These are phyloP conservation scores for Buxus sempervirens DNA, from an alignment of 164 flowering plant species.

Conservation along the genomic window DNA sequence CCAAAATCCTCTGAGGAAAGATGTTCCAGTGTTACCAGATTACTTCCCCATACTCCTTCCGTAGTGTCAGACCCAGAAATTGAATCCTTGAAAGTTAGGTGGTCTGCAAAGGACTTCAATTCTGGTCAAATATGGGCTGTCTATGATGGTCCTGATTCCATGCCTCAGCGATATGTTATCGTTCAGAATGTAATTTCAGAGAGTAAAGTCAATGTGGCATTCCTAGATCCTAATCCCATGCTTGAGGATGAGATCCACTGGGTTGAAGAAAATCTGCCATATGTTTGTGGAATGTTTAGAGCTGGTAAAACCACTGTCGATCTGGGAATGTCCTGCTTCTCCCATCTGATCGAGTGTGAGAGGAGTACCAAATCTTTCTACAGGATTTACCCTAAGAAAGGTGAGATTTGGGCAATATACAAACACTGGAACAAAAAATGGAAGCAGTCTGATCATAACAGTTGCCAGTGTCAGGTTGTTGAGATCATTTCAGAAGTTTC, in stretches of 20 bases:
- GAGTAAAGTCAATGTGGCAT: slow-evolving; percentile 27
- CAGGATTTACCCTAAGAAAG: slow-evolving; percentile 42
- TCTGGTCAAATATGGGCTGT: slow-evolving; percentile 49
- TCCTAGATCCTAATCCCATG: slow-evolving; percentile 35
- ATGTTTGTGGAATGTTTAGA: slow-evolving; percentile 37
- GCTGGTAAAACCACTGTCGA: slow-evolving; percentile 13
- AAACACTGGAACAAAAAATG: slow-evolving; percentile 41
- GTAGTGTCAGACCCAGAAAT: slow-evolving; percentile 1
- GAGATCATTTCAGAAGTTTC: slow-evolving; percentile 39
- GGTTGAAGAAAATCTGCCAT: slow-evolving; percentile 30
- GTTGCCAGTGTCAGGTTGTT: slow-evolving; percentile 24
- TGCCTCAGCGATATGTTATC: slow-evolving; percentile 42
- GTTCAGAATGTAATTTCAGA: slow-evolving; percentile 31
- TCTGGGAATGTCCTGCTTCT: slow-evolving; percentile 30
- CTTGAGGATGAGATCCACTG: slow-evolving; percentile 25
- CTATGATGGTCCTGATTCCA: slow-evolving; percentile 32
- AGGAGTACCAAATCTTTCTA: slow-evolving; percentile 21
- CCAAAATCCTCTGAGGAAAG: not conserved
- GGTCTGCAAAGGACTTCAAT: slow-evolving; percentile 27
- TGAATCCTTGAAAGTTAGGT: slow-evolving; percentile 7
- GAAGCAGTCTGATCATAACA: slow-evolving; percentile 26
- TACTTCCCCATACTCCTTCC: not conserved
- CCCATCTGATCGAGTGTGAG: slow-evolving; percentile 32
- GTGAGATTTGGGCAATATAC: slow-evolving; percentile 62
- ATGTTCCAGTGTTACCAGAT: not conserved